phyloP scores from a whole-genome alignment of 2,329 filamentous ascomycete species.

The Colletotrichum gloeosporioides region DNA sequence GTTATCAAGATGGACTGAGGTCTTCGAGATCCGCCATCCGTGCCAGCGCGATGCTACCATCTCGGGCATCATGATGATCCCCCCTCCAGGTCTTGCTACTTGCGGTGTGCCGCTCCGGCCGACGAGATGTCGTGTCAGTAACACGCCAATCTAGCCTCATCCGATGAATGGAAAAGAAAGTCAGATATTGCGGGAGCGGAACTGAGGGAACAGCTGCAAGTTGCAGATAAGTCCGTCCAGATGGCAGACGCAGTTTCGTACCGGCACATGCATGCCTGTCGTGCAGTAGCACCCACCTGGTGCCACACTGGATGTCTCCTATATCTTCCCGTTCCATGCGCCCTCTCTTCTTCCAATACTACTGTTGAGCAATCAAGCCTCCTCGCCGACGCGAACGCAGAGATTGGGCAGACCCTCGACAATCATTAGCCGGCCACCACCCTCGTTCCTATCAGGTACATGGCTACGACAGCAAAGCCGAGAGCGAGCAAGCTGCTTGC shows the following conservation, averaged over 20 bases:
- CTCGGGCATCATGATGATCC: not conserved
- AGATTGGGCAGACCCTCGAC: not conserved
- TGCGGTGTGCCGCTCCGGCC: not conserved
- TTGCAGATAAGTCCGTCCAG: not conserved
- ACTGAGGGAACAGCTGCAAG: not conserved
- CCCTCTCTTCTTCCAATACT: not conserved
- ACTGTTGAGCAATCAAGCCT: not conserved
- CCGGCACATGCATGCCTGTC: slow-evolving; percentile 1
- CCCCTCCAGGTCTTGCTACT: not conserved
- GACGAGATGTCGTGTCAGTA: not conserved
- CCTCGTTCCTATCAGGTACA: not conserved
- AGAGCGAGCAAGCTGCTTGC: not conserved
- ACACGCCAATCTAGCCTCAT: not conserved
- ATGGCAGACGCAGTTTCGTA: not conserved
- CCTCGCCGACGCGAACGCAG: not conserved
- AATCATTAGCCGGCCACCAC: not conserved
- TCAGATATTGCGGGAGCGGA: not conserved
- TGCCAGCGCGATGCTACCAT: not conserved
- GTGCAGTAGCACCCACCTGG: not conserved
- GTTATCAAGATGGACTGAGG: not conserved
- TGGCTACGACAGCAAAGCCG: not conserved
- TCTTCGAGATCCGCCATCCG: not conserved
- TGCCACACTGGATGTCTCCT: not conserved
- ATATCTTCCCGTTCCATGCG: not conserved
- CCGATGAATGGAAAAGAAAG: not conserved